A percentile compares a stretch with the other conserved stretches of the same genome.
These are phyloP conservation scores for Fusarium temperatum DNA, from an alignment of 2,329 filamentous ascomycete genomes.

Conservation along the genomic window DNA sequence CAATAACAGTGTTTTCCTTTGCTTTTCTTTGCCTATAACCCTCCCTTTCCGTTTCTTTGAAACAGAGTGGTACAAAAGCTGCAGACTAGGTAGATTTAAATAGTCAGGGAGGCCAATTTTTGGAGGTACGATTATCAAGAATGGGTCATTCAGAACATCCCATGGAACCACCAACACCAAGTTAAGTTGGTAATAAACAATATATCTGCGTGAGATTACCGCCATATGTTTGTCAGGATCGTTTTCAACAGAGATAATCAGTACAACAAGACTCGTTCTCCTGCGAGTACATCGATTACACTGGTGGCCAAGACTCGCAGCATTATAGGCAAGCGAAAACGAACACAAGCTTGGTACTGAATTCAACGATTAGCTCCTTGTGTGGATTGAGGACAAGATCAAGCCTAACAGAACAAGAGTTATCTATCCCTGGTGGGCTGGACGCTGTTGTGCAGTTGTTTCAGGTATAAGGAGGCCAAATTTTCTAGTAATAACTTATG, in stretches of 20 bases:
- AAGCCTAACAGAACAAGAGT: constrained; percentile 45
- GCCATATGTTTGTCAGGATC: constrained; percentile 54
- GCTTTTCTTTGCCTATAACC: too few species aligned
- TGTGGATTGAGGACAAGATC: constrained; percentile 46
- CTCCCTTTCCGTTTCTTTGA: too few species aligned
- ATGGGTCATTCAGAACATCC: too few species aligned
- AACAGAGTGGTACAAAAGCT: too few species aligned
- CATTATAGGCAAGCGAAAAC: constrained; percentile 42
- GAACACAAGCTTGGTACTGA: constrained; percentile 50
- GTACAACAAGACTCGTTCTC: constrained; percentile 49
- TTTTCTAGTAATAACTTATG: too few species aligned
- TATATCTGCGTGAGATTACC: constrained; percentile 35
- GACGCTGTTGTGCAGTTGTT: constrained; percentile 48
- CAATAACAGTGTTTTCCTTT: too few species aligned
- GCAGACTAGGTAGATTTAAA: too few species aligned
- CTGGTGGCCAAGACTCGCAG: not conserved
- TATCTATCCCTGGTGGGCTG: constrained; percentile 42
- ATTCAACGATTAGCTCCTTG: constrained; percentile 49
- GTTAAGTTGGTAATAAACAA: too few species aligned
- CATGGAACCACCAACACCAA: constrained; percentile 42
- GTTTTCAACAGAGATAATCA: constrained; percentile 52
- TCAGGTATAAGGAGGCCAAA: constrained; percentile 37
- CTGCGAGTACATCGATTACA: constrained; percentile 42
- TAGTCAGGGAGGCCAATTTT: too few species aligned
- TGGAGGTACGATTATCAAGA: too few species aligned